phyloP scores from a whole-genome alignment of 208 protist genomes.

The Wallacemonas sp. region DNA sequence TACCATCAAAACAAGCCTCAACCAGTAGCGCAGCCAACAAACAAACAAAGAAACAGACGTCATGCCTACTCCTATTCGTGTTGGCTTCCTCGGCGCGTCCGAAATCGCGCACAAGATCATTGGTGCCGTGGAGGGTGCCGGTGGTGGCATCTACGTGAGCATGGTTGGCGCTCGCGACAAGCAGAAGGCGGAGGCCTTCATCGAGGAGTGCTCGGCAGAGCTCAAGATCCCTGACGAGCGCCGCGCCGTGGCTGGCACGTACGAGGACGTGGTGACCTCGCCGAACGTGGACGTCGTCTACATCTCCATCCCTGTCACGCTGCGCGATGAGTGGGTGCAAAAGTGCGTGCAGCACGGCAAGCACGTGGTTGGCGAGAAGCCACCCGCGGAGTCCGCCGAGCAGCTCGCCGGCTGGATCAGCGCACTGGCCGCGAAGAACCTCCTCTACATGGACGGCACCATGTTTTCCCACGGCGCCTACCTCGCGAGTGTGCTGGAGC shows the following conservation, averaged over 20 bases:
- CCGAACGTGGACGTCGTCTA: slow-evolving; percentile 70
- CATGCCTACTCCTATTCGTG: slow-evolving; percentile 30
- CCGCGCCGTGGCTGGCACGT: slow-evolving; percentile 24
- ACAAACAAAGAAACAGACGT: slow-evolving; percentile 3
- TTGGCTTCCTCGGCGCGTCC: slow-evolving; percentile 48
- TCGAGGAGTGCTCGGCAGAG: slow-evolving; percentile 20
- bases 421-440: slow-evolving; percentile 33
- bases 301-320: slow-evolving; percentile 56
- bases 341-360: slow-evolving; percentile 58
- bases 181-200: slow-evolving; percentile 21
- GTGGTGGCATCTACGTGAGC: slow-evolving; percentile 39
- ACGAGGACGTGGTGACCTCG: slow-evolving; percentile 54
- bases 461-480: slow-evolving; percentile 59
- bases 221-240: slow-evolving; percentile 33
- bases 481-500: slow-evolving; percentile 43
- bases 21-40: too few species aligned
- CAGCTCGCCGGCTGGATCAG: slow-evolving; percentile 56
- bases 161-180: slow-evolving; percentile 33
- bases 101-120: slow-evolving; percentile 43
- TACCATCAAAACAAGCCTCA: too few species aligned
- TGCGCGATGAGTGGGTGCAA: slow-evolving; percentile 55
- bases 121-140: slow-evolving; percentile 31
- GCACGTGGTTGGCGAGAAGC: slow-evolving; percentile 78
- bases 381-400: slow-evolving; percentile 32
- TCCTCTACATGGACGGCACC: slow-evolving; percentile 78